These are phyloP conservation scores for Yamadazyma nakazawae DNA, from an alignment of 805 yeast genomes.

Conservation along the genomic window DNA sequence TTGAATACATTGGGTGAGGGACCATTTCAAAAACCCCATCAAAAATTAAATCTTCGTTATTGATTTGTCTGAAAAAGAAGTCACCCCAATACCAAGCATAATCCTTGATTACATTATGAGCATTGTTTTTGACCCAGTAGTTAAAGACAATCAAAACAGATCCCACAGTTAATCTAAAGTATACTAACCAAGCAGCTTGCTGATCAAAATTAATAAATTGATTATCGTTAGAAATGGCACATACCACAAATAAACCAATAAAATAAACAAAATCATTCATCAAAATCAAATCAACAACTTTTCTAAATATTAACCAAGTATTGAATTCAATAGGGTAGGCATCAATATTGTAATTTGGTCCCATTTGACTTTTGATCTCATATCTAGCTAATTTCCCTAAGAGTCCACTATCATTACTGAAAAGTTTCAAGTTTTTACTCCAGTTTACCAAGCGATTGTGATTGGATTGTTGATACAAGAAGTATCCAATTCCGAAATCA, in stretches of 20 bases:
- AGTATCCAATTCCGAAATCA: conserved; percentile 75
- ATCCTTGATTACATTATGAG: conserved; percentile 84
- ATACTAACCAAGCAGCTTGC: conserved; percentile 44
- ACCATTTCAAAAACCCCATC: conserved; percentile 89
- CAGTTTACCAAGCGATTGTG: conserved; percentile 50
- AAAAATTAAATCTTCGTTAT: conserved; percentile 65
- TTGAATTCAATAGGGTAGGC: conserved; percentile 67
- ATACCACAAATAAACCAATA: conserved; percentile 57
- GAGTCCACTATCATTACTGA: conserved; percentile 25
- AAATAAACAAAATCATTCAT: conserved; percentile 84
- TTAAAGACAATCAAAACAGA: conserved; percentile 61
- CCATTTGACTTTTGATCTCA: conserved; percentile 41
- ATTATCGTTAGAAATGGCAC: conserved; percentile 35
- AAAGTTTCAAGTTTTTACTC: conserved; percentile 37
- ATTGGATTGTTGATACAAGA: conserved; percentile 65
- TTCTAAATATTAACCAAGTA: conserved; percentile 78
- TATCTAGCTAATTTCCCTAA: conserved; percentile 36
- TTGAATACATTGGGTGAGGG: conserved; percentile 91
- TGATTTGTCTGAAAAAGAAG: conserved; percentile 71
- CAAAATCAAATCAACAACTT: conserved; percentile 73
- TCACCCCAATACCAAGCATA: conserved; percentile 97
- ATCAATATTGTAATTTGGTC: conserved; percentile 25
- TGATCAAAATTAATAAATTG: conserved; percentile 29
- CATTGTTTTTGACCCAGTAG: conserved; percentile 82
- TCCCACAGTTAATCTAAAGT: conserved; percentile 58